Base-by-base conservation (phyloP, 257 asterid species). In the Cynanchum wilfordii region DNA sequence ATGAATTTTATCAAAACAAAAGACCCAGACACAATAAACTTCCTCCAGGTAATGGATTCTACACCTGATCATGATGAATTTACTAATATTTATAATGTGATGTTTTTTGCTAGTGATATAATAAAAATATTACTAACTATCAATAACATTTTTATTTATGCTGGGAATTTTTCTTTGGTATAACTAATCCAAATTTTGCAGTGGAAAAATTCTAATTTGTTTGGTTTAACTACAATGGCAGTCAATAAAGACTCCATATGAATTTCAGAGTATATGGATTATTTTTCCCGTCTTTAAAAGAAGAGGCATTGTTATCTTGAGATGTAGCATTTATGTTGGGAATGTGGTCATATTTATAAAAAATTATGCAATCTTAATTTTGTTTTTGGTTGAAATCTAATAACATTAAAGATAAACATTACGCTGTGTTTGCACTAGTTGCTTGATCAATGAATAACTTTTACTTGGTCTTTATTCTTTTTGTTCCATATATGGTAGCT, bases 11-110 rank as follows among this genome's bases (percentile, higher is more conserved):
- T 81, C 96, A 79, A 79, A 80, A 59, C 60, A 95, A 90, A 82
- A 88, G 83, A 68, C 96, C 84, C 79, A 89, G 84, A 76, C 63
- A 49, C 78, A 81, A 84, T 79, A 84, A 81, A 83, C 96, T 90
- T 77, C 99, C 99, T 75, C 96, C 97, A 77, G 99, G 99, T 92
- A 81, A 67, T 56, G 30, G 3, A 9, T 51, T 76, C 51, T 49
- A 67, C 52, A 42, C 55, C 57, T 75, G 54, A 52, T 57, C 19
- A 1, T 36, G 27, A 63, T 63, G 47, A 63, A 63, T 63, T 36
- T 17, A 0, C 49, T 33, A 63, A 33, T 63, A 17, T 60, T 60
- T 63, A 5, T 33, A 1, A 33, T 17, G 10, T 27, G 47, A 15
- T 57, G n/a, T 15, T 56, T 8, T 5, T 1, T 68, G 55, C 15